These are phyloP conservation scores for Xylaria sp. DNA, from an alignment of 2,329 filamentous ascomycete genomes.

Conservation along the genomic window DNA sequence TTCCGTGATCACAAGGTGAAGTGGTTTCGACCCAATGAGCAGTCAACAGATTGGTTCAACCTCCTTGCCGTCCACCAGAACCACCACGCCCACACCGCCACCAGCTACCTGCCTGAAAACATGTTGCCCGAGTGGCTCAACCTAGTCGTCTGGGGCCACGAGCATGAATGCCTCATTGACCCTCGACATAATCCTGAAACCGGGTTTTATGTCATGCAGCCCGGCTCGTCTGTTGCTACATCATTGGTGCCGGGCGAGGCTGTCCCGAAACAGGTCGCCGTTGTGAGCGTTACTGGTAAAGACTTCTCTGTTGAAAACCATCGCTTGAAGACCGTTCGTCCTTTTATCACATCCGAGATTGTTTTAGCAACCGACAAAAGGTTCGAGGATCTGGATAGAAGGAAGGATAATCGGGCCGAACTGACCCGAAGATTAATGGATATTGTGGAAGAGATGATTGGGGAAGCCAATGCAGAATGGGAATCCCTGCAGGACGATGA, in stretches of 20 bases:
- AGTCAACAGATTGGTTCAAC: constrained; percentile 93
- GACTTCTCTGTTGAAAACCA: constrained; percentile 82
- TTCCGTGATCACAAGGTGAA: constrained; percentile 93
- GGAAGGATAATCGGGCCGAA: constrained; percentile 81
- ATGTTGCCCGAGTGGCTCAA: constrained; percentile 92
- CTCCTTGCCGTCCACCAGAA: constrained; percentile 95
- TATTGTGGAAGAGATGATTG: constrained; percentile 85
- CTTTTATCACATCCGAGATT: constrained; percentile 87
- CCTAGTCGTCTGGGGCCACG: constrained; percentile 94
- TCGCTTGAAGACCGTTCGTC: constrained; percentile 84
- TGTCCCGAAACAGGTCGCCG: constrained; percentile 86
- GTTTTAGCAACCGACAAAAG: constrained; percentile 74
- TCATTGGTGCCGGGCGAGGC: constrained; percentile 90
- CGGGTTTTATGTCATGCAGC: constrained; percentile 95
- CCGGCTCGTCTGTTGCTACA: constrained; percentile 93
- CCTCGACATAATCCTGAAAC: constrained; percentile 83
- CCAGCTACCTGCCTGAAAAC: constrained; percentile 91
- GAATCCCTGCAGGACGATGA: constrained; percentile 72
- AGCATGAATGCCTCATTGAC: constrained; percentile 94
- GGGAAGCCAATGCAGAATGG: constrained; percentile 84
- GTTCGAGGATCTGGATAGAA: constrained; percentile 78
- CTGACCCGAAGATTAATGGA: constrained; percentile 77
- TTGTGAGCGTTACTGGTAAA: constrained; percentile 81
- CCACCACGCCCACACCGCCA: constrained; percentile 88
- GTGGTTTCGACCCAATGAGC: constrained; percentile 83